phyloP scores from a whole-genome alignment of 73 alveolate species.

The Tetrahymena elliotti region DNA sequence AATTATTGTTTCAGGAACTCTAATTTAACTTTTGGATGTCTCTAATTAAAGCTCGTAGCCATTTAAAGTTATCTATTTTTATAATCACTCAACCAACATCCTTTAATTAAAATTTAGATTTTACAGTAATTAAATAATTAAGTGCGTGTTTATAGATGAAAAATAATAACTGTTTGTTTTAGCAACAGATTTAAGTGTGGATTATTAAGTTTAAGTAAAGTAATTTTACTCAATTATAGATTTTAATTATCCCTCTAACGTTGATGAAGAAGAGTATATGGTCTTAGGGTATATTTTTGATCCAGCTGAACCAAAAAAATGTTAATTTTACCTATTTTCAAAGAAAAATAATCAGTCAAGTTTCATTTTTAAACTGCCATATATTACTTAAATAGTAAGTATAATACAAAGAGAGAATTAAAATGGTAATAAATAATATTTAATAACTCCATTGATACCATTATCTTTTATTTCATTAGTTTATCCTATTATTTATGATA shows the following conservation, averaged over 20 bases:
- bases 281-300: background rate
- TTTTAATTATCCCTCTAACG: background rate
- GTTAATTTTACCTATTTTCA: background rate
- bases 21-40: background rate
- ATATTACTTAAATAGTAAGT: background rate
- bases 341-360: background rate
- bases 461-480: background rate
- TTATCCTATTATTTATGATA: background rate
- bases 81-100: background rate
- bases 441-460: background rate
- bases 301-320: background rate
- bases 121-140: background rate
- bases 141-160: background rate
- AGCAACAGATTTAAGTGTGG: background rate
- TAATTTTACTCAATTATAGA: background rate
- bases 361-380: background rate
- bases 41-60: background rate
- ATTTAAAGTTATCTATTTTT: background rate
- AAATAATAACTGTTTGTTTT: background rate
- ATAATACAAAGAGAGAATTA: background rate
- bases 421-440: background rate
- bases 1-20: background rate
- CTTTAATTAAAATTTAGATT: background rate
- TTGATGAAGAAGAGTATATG: background rate
- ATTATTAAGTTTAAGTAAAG: background rate